Conservation (phyloP, 2,329 filamentous ascomycete species). For the Chaetothyriales sp. region DNA sequence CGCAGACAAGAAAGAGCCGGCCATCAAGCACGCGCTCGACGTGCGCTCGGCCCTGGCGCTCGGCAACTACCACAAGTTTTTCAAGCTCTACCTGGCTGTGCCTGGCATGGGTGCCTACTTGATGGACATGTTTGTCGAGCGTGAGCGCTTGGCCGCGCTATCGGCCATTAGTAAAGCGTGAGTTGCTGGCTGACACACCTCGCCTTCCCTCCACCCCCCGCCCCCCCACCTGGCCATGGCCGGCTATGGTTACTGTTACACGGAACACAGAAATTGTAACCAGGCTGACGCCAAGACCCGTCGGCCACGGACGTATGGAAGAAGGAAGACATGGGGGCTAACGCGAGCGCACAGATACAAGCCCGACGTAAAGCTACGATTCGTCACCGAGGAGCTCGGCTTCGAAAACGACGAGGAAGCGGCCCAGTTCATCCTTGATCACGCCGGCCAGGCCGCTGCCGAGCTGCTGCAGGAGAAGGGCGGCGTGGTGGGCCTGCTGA, state of each 20-base stretch:
- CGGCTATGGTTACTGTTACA: too few relatives aligned
- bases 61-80: slow-evolving; percentile 96
- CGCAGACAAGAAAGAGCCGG: slow-evolving; percentile 76
- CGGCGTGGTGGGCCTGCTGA: slow-evolving; percentile 59
- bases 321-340: too few relatives aligned
- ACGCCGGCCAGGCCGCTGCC: slow-evolving; percentile 46
- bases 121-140: slow-evolving; percentile 97
- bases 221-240: too few relatives aligned
- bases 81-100: slow-evolving; percentile 85
- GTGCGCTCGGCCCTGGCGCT: slow-evolving; percentile 84
- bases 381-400: slow-evolving; percentile 87
- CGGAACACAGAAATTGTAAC: too few relatives aligned
- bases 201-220: too few relatives aligned
- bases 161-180: slow-evolving; percentile 91
- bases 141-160: slow-evolving; percentile 81
- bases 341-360: slow-evolving; percentile 60
- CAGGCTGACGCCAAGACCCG: too few relatives aligned
- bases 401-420: slow-evolving; percentile 89
- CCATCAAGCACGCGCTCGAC: slow-evolving; percentile 80
- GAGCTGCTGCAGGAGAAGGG: slow-evolving; percentile 63
- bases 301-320: too few relatives aligned
- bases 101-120: slow-evolving; percentile 96
- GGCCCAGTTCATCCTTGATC: slow-evolving; percentile 75
- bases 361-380: slow-evolving; percentile 73
- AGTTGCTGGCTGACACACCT: too few relatives aligned